These are phyloP conservation scores for Erythrobasidium hasegawianum DNA, from an alignment of 1,284 basidiomycete species.

Conservation along the genomic window DNA sequence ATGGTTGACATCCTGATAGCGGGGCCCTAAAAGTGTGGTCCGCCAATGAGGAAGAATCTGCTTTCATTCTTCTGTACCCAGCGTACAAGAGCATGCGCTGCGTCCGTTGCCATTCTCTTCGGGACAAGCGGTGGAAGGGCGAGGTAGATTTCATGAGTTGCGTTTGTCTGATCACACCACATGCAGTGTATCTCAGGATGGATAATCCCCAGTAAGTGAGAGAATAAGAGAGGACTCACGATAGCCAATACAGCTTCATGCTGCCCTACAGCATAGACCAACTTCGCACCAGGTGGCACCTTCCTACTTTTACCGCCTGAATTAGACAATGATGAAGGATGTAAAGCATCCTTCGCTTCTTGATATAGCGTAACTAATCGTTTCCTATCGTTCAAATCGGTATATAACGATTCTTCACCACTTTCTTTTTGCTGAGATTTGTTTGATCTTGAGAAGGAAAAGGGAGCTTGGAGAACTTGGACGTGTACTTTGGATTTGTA, in stretches of 20 bases:
- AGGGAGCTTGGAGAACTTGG: slow-evolving; percentile 71
- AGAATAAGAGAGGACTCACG: slow-evolving; percentile 55
- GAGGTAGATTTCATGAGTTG: slow-evolving; percentile 76
- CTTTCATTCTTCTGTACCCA: slow-evolving; percentile 88
- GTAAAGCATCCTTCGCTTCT: slow-evolving; percentile 73
- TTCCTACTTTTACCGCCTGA: slow-evolving; percentile 42
- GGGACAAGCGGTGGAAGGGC: slow-evolving; percentile 74
- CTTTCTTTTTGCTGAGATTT: too few relatives aligned
- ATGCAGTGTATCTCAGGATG: neutral
- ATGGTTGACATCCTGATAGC: too few relatives aligned
- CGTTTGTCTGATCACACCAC: slow-evolving; percentile 65
- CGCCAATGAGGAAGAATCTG: slow-evolving; percentile 59
- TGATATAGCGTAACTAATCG: slow-evolving; percentile 81
- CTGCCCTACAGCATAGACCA: slow-evolving; percentile 77
- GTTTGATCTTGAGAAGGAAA: too few relatives aligned
- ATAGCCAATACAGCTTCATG: slow-evolving; percentile 85
- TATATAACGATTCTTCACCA: too few relatives aligned
- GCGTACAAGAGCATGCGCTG: slow-evolving; percentile 78
- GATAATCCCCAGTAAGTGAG: neutral
- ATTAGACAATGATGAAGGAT: slow-evolving; percentile 46
- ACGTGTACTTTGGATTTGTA: slow-evolving; percentile 86
- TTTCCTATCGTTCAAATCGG: neutral
- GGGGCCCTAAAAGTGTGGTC: slow-evolving; percentile 29
- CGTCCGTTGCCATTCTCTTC: slow-evolving; percentile 76
- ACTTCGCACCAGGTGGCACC: slow-evolving; percentile 65